These are phyloP conservation scores for Raffaelea ambrosiae DNA, from an alignment of 2,329 filamentous ascomycete genomes.

Conservation along the genomic window DNA sequence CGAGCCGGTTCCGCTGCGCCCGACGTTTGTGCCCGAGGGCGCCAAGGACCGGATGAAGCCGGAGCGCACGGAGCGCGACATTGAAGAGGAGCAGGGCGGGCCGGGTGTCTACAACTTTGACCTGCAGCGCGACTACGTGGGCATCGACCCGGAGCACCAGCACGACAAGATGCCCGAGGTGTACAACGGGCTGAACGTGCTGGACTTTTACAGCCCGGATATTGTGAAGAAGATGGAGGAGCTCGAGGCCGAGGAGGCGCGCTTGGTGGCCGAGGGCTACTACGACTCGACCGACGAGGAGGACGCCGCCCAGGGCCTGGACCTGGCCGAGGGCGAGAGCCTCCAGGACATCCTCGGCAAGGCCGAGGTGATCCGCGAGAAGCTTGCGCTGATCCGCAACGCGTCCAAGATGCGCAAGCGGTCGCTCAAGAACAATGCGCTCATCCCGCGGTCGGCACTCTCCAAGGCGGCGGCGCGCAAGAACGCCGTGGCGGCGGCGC, in stretches of 20 bases:
- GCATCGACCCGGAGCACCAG: slow-evolving; percentile 89
- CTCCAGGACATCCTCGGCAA: slow-evolving; percentile 74
- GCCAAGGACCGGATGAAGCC: slow-evolving; percentile 63
- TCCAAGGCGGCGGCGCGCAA: slow-evolving; percentile 52
- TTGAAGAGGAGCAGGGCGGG: slow-evolving; percentile 87
- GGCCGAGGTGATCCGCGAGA: slow-evolving; percentile 91
- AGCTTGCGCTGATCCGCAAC: slow-evolving; percentile 85
- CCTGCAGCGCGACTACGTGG: slow-evolving; percentile 77
- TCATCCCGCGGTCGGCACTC: slow-evolving; percentile 68
- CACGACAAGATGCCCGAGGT: slow-evolving; percentile 93
- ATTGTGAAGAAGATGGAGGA: slow-evolving; percentile 89
- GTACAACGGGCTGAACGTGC: slow-evolving; percentile 92
- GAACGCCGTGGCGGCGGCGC: slow-evolving; percentile 16
- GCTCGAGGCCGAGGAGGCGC: slow-evolving; percentile 92
- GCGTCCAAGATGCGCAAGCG: slow-evolving; percentile 85
- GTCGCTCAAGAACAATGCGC: slow-evolving; percentile 91
- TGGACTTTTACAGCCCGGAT: slow-evolving; percentile 94
- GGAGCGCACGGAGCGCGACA: slow-evolving; percentile 61
- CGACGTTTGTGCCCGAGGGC: slow-evolving; percentile 83
- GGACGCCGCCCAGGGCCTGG: slow-evolving; percentile 57
- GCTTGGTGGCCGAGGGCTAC: slow-evolving; percentile 82
- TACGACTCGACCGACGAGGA: slow-evolving; percentile 80
- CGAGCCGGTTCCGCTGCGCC: slow-evolving; percentile 42
- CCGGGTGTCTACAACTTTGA: slow-evolving; percentile 95
- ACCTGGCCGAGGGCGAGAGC: slow-evolving; percentile 68